These are phyloP conservation scores for Butyriboletus appendiculatus DNA, from an alignment of 1,284 basidiomycete genomes.

Conservation along the genomic window DNA sequence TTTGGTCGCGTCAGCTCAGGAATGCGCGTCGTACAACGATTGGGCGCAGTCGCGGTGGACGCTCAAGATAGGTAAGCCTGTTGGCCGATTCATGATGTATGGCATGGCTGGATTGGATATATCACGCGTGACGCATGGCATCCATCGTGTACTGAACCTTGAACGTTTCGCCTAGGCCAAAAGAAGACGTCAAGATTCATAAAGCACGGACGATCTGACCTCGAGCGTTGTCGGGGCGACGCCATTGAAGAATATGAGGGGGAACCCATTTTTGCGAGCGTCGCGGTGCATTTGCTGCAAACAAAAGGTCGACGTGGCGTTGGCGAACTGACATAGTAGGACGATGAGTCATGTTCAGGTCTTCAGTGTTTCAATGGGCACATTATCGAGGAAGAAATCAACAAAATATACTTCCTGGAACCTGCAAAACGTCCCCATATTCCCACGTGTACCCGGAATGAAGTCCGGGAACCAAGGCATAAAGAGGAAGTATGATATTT, in stretches of 20 bases:
- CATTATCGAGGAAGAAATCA: background rate
- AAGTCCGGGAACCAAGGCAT: background rate
- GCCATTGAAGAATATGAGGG: background rate
- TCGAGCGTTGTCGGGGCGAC: background rate
- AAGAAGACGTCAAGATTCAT: slow-evolving; percentile 79
- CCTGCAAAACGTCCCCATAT: background rate
- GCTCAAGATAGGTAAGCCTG: slow-evolving; percentile 69
- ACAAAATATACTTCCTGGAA: background rate
- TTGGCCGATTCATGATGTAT: background rate
- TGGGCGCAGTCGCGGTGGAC: slow-evolving; percentile 80
- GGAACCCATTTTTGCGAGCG: background rate
- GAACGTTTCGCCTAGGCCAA: slow-evolving; percentile 49
- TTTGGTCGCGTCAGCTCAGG: slow-evolving; percentile 87
- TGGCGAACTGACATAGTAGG: background rate
- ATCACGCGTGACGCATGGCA: background rate
- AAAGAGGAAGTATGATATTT: background rate
- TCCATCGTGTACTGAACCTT: background rate
- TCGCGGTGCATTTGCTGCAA: background rate
- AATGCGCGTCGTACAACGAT: slow-evolving; percentile 82
- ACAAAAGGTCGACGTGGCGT: background rate
- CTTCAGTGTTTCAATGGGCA: background rate
- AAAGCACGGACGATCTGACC: slow-evolving; percentile 54
- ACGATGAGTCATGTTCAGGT: background rate
- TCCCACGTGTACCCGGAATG: background rate
- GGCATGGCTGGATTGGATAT: background rate